A percentile compares a stretch with the other conserved stretches of the same genome.
phyloP scores from a whole-genome alignment of 495 filamentous ascomycete genomes.

The Alectoria sarmentosa region DNA sequence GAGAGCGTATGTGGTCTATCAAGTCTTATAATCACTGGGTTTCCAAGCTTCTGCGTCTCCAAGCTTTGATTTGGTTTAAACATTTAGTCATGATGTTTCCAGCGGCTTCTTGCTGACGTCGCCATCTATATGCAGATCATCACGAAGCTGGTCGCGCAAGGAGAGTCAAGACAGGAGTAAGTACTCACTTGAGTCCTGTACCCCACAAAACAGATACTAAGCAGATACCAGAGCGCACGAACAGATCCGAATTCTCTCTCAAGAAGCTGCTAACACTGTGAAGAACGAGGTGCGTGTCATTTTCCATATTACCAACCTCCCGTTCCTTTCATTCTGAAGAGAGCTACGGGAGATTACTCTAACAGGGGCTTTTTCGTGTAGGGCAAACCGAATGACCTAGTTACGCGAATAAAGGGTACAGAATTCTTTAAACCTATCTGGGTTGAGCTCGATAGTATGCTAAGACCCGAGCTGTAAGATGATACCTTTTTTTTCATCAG shows the following conservation, averaged over 20 bases:
- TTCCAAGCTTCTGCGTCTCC: constrained; percentile 43
- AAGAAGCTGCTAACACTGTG: constrained; percentile 74
- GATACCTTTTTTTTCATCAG: background rate
- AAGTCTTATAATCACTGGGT: constrained; percentile 52
- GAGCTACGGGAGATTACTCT: background rate
- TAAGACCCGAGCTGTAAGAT: constrained; percentile 46
- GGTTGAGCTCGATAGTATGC: constrained; percentile 64
- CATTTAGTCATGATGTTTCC: constrained; percentile 72
- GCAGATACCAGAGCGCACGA: constrained; percentile 58
- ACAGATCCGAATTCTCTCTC: constrained; percentile 66
- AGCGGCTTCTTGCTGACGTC: constrained; percentile 65
- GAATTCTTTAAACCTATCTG: constrained; percentile 78
- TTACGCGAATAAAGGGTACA: constrained; percentile 67
- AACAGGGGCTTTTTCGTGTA: constrained; percentile 27
- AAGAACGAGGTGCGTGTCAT: constrained; percentile 46
- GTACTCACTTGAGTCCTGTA: background rate
- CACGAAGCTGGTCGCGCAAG: constrained; percentile 73
- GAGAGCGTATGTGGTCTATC: background rate
- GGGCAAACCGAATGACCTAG: constrained; percentile 76
- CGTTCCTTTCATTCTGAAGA: background rate
- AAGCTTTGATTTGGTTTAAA: constrained; percentile 56
- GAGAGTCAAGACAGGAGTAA: constrained; percentile 68
- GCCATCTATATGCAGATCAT: constrained; percentile 56
- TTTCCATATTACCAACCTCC: background rate
- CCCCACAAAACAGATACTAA: background rate